These are phyloP conservation scores for Sporothrix protearum DNA, from an alignment of 2,329 filamentous ascomycete species.

Conservation along the genomic window DNA sequence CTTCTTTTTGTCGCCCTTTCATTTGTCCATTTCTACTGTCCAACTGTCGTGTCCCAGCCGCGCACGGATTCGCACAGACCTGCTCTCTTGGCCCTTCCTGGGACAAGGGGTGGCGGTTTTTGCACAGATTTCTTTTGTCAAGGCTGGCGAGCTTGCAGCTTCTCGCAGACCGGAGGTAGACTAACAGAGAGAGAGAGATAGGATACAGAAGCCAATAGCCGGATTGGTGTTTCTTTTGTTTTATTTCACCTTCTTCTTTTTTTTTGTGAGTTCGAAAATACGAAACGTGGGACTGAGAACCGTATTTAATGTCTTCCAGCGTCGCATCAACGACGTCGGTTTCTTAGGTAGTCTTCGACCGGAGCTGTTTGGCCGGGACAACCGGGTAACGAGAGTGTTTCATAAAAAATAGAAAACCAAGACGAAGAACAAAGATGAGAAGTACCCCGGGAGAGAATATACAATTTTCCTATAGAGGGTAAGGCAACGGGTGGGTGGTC, in stretches of 20 bases:
- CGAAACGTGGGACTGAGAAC: background rate
- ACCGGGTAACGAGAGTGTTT: background rate
- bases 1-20: background rate
- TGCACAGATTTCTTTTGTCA: background rate
- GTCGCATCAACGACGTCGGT: background rate
- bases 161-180: background rate
- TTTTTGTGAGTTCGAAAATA: background rate
- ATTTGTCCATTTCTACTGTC: background rate
- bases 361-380: background rate
- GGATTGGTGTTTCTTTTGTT: background rate
- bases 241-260: background rate
- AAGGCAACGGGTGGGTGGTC: background rate
- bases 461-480: background rate
- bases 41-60: background rate
- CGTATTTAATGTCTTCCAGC: background rate
- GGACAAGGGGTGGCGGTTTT: background rate
- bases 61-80: conserved; percentile 18
- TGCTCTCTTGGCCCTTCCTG: background rate
- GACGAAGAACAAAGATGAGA: background rate
- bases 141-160: background rate
- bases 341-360: background rate
- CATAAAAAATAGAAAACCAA: background rate
- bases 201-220: background rate
- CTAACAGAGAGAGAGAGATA: background rate
- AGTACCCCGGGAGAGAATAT: background rate